These are phyloP conservation scores for Psilocybe azurescens DNA, from an alignment of 768 basidiomycete genomes.

Conservation along the genomic window DNA sequence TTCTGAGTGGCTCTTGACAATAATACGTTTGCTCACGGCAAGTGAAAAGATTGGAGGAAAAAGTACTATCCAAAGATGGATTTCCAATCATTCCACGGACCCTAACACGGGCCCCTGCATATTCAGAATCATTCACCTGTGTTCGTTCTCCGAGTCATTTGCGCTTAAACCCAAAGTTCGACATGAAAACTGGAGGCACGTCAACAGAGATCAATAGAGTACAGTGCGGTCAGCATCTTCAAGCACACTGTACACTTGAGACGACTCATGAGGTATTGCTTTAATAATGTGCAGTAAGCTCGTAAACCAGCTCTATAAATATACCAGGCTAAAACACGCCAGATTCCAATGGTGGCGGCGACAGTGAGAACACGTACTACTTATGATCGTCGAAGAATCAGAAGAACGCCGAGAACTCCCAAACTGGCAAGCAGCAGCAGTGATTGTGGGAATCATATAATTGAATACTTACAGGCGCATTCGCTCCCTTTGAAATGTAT, in stretches of 20 bases:
- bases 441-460: not conserved
- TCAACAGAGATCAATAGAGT: not conserved
- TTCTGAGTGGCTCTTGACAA: too few species aligned
- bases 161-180: not conserved
- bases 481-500: not conserved
- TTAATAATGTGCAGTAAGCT: too few species aligned
- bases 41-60: not conserved
- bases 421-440: too few species aligned
- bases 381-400: too few species aligned
- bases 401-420: too few species aligned
- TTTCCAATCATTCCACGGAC: not conserved
- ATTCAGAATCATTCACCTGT: not conserved
- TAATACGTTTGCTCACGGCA: too few species aligned
- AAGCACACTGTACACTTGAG: not conserved
- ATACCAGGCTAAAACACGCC: too few species aligned
- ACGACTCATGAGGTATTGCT: too few species aligned
- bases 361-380: too few species aligned
- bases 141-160: not conserved
- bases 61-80: not conserved
- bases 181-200: not conserved
- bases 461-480: not conserved
- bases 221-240: not conserved
- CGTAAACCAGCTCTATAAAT: too few species aligned
- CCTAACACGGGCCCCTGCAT: not conserved
- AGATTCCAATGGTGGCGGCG: not conserved